Evolutionary conservation across 371 early-diverging fungal genomes (phyloP), one percentile per base, ranked within the genome.

Genomic region (Rhizomucor pusillus): DNA sequence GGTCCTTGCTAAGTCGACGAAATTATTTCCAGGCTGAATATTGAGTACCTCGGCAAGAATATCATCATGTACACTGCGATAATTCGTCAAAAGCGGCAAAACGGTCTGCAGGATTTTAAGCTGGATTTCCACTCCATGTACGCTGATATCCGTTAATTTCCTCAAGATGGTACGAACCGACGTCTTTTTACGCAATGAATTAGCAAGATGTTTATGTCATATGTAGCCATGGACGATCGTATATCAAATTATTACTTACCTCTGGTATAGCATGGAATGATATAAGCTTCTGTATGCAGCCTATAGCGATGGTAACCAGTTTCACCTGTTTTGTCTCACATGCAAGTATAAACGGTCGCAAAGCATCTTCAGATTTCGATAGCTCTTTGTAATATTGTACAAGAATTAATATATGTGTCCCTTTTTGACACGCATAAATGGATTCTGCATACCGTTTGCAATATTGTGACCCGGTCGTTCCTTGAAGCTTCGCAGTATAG

Each of bases 101-200:
- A 96, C 81, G 5, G 90, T 92, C 65, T 98, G 99, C 29, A 98
- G 70, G 19, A 94, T 85, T 60, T 95, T 95, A 45, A 98, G 77
- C 62, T 98, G 98, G 34, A 95, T 84, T 19, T 95, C 98, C 2
- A 89, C 80, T 11, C 90, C 90, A 45, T 81, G 80, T 1, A 71
- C 65, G 43, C 86, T 79, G 24, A 90, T 84, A 49, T 91, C 87
- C 16, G 80, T 85, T 47, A 95, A 75, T 9, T 89, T 84, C 39
- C 82, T 72, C 22, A 97, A 58, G 12, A 93, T 78, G 0, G 77
- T 77, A 40, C 82, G 63, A 18, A 92, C 81, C 1, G 91, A 85
- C 12, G 80, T 72, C 87, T 88, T 29, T 29, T 29, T 29, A 5
- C 7, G 3, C 29, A 29, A 29, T 29, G 7, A 7, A 29, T 29